A percentile compares a stretch with the other conserved stretches of the same genome.
phyloP scores from a whole-genome alignment of 495 filamentous ascomycete species.

The Schizothecium vesticola region DNA sequence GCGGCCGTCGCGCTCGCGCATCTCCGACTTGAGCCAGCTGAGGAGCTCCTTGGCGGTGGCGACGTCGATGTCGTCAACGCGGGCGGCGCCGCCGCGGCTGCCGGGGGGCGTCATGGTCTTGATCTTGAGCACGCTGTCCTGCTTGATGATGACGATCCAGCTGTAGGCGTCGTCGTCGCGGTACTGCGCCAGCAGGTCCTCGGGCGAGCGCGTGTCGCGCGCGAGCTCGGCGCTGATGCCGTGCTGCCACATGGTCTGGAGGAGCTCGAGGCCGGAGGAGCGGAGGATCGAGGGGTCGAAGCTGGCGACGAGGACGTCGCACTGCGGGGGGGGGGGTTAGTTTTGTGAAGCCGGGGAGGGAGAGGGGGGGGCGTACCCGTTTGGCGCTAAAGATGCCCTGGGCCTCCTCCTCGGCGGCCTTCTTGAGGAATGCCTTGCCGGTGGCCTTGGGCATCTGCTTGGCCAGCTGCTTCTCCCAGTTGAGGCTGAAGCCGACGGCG shows the following conservation, averaged over 20 bases:
- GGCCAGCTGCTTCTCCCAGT: constrained; percentile 76
- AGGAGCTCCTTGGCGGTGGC: constrained; percentile 68
- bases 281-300: constrained; percentile 75
- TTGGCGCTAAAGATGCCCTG: constrained; percentile 57
- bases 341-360: background rate
- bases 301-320: constrained; percentile 83
- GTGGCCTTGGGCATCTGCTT: constrained; percentile 54
- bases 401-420: constrained; percentile 47
- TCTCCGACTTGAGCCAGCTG: constrained; percentile 74
- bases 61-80: constrained; percentile 75
- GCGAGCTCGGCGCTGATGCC: constrained; percentile 89
- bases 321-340: constrained; percentile 40
- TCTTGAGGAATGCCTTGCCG: constrained; percentile 62
- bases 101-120: constrained; percentile 49
- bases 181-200: constrained; percentile 70
- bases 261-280: constrained; percentile 66
- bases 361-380: constrained; percentile 45
- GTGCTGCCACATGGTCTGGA: constrained; percentile 75
- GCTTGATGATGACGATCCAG: constrained; percentile 84
- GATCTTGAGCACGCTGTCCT: constrained; percentile 71
- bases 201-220: constrained; percentile 62
- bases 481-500: constrained; percentile 88
- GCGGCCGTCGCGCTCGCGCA: constrained; percentile 57
- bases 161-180: constrained; percentile 70
- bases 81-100: constrained; percentile 65